Percentiles rank a stretch among this genome's conserved stretches.
Conservation (phyloP, 495 filamentous ascomycete species). For the Talaromyces adpressus region DNA sequence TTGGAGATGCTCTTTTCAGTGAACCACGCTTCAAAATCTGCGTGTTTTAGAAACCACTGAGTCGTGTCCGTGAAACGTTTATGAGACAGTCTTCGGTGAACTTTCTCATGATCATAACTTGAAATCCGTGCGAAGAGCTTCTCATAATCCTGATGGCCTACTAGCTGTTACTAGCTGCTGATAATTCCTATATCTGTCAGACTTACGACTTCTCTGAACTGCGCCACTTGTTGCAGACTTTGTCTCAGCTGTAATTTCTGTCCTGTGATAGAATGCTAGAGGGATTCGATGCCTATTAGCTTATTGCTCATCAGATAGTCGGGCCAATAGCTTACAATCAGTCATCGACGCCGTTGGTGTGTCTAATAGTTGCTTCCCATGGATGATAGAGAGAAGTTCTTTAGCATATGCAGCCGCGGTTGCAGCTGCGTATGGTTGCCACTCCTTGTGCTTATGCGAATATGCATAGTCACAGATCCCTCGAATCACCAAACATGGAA, state of each 20-base stretch:
- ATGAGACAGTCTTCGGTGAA: slow-evolving; percentile 14
- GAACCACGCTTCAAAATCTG: slow-evolving; percentile 15
- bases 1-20: slow-evolving; percentile 8
- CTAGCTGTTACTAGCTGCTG: background rate
- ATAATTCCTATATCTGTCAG: background rate
- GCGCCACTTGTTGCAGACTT: too few relatives aligned
- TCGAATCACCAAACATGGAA: slow-evolving; percentile 22
- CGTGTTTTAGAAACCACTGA: slow-evolving; percentile 17
- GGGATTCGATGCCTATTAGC: background rate
- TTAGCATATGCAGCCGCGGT: slow-evolving; percentile 24
- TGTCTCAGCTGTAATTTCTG: too few relatives aligned
- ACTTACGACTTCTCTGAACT: background rate
- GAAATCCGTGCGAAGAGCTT: slow-evolving; percentile 10
- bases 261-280: too few relatives aligned
- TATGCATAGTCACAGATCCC: slow-evolving; percentile 28
- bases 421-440: slow-evolving; percentile 25
- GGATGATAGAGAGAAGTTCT: slow-evolving; percentile 18
- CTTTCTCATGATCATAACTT: slow-evolving; percentile 17
- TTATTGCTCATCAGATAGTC: background rate
- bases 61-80: slow-evolving; percentile 15
- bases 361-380: slow-evolving; percentile 3
- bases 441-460: slow-evolving; percentile 26
- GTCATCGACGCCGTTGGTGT: background rate
- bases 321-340: background rate
- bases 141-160: slow-evolving; percentile 3